A percentile compares a stretch with the other conserved stretches of the same genome.
These are phyloP conservation scores for Suillus hirtellus DNA, from an alignment of 768 basidiomycete genomes.

Conservation along the genomic window DNA sequence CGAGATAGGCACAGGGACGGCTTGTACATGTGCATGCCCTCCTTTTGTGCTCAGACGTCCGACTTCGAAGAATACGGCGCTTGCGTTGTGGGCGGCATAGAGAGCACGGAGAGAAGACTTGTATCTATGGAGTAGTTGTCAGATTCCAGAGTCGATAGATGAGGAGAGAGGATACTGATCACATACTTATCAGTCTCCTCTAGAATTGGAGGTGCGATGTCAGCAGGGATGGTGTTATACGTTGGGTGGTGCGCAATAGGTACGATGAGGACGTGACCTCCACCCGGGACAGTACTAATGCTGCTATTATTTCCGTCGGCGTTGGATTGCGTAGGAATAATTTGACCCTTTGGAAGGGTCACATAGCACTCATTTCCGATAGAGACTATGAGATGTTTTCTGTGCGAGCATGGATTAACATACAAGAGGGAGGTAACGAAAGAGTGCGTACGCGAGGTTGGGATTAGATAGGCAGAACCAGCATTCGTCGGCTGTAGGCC, in stretches of 20 bases:
- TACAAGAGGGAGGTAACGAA: background rate
- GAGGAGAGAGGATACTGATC: slow-evolving; percentile 16
- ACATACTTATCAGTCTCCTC: slow-evolving; percentile 75
- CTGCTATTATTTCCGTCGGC: slow-evolving; percentile 39
- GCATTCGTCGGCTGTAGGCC: slow-evolving; percentile 76
- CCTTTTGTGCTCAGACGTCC: slow-evolving; percentile 81
- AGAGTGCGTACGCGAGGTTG: slow-evolving; percentile 66
- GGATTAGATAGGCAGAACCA: slow-evolving; percentile 99
- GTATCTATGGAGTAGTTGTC: slow-evolving; percentile 48
- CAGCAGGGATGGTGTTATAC: slow-evolving; percentile 75
- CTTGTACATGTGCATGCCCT: slow-evolving; percentile 94
- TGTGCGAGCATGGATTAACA: slow-evolving; percentile 29
- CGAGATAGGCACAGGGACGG: slow-evolving; percentile 70
- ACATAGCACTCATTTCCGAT: slow-evolving; percentile 94
- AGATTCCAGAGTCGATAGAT: slow-evolving; percentile 2
- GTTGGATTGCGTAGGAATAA: slow-evolving; percentile 75
- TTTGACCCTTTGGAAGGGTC: slow-evolving; percentile 95
- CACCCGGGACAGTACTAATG: slow-evolving; percentile 72
- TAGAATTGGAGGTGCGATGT: slow-evolving; percentile 71
- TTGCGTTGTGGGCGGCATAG: slow-evolving; percentile 68
- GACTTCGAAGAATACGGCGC: slow-evolving; percentile 84
- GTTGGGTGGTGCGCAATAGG: slow-evolving; percentile 95
- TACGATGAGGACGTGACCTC: slow-evolving; percentile 93
- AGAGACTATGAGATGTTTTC: slow-evolving; percentile 93
- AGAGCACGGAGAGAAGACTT: slow-evolving; percentile 72